Percentiles rank a stretch among this genome's conserved stretches.
phyloP scores from a whole-genome alignment of 768 basidiomycete species.

The Kwoniella sp. region DNA sequence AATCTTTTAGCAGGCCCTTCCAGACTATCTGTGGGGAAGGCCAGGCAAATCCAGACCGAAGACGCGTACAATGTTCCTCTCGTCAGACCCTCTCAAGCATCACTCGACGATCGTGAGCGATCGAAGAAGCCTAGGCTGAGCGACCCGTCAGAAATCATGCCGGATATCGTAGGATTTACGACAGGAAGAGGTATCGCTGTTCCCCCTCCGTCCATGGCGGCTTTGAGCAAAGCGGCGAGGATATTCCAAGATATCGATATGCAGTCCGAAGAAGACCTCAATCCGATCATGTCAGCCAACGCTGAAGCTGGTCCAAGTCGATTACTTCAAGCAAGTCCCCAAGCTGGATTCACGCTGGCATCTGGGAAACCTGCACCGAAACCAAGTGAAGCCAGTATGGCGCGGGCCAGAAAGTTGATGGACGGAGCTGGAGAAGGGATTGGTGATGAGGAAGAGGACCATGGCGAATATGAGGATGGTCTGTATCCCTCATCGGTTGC shows the following conservation, averaged over 20 bases:
- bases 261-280: not conserved
- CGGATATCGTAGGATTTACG: constrained; percentile 19
- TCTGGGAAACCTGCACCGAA: constrained; percentile 1
- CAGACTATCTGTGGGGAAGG: constrained; percentile 13
- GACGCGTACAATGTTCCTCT: not conserved
- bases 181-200: constrained; percentile 31
- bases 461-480: not conserved
- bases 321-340: not conserved
- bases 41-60: constrained; percentile 2
- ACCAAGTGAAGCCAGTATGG: not conserved
- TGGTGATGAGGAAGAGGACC: not conserved
- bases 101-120: not conserved
- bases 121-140: constrained; percentile 20
- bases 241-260: constrained; percentile 21
- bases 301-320: constrained; percentile 1
- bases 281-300: not conserved
- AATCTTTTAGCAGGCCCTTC: constrained; percentile 19
- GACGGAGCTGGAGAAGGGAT: not conserved
- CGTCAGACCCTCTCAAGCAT: not conserved
- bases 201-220: constrained; percentile 26
- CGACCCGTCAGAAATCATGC: constrained; percentile 2
- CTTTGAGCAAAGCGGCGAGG: constrained; percentile 16
- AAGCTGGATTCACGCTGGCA: not conserved
- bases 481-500: not conserved
- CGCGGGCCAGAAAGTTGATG: not conserved